phyloP scores from a whole-genome alignment of 768 basidiomycete species.

The Mycena leptocephala region DNA sequence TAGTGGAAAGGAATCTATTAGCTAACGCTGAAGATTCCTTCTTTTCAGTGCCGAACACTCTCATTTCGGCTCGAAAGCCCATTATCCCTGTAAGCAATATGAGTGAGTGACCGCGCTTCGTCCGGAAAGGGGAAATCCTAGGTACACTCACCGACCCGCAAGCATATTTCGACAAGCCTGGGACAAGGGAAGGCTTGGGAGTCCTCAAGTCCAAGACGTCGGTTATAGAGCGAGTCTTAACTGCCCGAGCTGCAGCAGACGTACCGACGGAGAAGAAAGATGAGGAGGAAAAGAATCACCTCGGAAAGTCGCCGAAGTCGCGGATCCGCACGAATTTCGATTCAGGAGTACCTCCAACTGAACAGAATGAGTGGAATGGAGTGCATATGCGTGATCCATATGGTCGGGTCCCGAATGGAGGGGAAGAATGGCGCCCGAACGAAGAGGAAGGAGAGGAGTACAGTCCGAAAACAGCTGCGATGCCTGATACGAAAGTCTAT shows the following conservation, averaged over 20 bases:
- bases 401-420: not conserved
- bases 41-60: not conserved
- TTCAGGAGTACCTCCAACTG: too few species aligned
- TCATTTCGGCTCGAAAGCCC: not conserved
- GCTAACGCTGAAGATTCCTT: not conserved
- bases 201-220: not conserved
- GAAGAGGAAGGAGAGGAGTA: not conserved
- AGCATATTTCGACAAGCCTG: not conserved
- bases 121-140: not conserved
- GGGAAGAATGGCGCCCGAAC: not conserved
- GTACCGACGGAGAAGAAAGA: too few species aligned
- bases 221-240: not conserved
- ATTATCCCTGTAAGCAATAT: not conserved
- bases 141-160: not conserved
- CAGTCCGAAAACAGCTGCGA: not conserved
- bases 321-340: too few species aligned
- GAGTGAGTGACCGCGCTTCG: not conserved
- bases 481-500: not conserved
- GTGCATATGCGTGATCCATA: too few species aligned
- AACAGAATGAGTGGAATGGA: too few species aligned
- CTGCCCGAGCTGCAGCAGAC: too few species aligned
- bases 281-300: too few species aligned
- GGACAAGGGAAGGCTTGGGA: not conserved
- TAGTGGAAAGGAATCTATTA: not conserved
- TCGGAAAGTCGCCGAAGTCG: too few species aligned